Evolutionary conservation across 768 basidiomycete genomes (phyloP).

Genomic region (Mycena metata): DNA sequence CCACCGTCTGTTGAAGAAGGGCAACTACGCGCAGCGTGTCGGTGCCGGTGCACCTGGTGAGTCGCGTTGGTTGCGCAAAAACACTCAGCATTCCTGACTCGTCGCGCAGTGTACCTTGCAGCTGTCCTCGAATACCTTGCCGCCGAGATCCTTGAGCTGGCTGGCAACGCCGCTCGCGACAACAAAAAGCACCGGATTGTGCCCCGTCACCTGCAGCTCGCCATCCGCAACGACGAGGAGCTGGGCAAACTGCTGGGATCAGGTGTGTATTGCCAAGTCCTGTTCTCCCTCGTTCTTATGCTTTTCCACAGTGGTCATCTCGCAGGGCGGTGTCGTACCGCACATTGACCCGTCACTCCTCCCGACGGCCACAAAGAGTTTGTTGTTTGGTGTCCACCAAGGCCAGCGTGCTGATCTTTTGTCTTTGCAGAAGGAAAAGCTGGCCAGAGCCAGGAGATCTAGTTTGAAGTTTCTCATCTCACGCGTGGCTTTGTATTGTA

Average conservation of each 20-base stretch:
- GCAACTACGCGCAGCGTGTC: constrained; percentile 84
- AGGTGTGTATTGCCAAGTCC: not conserved
- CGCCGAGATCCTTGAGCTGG: constrained; percentile 88
- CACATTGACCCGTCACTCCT: constrained; percentile 54
- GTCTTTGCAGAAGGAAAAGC: constrained; percentile 6
- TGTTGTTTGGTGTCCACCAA: not conserved
- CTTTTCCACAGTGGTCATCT: constrained; percentile 78
- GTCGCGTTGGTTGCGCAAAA: constrained; percentile 21
- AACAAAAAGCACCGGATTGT: constrained; percentile 91
- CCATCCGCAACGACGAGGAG: constrained; percentile 88
- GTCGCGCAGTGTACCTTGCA: constrained; percentile 76
- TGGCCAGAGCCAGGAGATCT: too few species aligned
- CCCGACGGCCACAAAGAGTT: constrained; percentile 21
- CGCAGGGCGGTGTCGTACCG: constrained; percentile 90
- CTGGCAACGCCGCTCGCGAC: constrained; percentile 80
- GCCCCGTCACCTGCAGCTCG: constrained; percentile 87
- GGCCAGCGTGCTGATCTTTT: not conserved
- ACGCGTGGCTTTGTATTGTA: too few species aligned
- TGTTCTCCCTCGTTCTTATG: not conserved
- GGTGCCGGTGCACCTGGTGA: constrained; percentile 82
- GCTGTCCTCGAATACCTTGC: constrained; percentile 88
- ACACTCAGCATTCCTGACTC: not conserved
- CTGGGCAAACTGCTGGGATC: constrained; percentile 40
- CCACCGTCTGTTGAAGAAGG: constrained; percentile 81
- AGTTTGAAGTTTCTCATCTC: too few species aligned